Base-by-base conservation (phyloP, 345 rosid species). In the Syzygium aromaticum region DNA sequence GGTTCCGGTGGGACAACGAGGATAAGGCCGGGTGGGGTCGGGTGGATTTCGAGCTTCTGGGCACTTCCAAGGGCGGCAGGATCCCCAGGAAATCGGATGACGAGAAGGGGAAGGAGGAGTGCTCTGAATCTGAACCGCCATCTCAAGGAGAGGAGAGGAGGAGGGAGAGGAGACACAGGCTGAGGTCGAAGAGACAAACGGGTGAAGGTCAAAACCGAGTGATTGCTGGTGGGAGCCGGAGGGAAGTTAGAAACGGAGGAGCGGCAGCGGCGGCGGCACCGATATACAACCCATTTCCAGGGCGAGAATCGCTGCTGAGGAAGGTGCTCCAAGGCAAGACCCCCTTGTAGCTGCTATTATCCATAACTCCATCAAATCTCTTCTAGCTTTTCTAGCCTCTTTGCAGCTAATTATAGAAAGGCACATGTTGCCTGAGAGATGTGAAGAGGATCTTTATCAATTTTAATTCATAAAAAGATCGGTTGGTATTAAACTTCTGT, bases 1-100 rank as follows among this genome's bases (percentile, higher is more conserved):
- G 95, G 85, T 97, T 96, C 78, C 96, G 98, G 86, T 97, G 98
- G 98, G 96, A 97, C 87, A 92, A 93, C 52, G 94, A 93, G 28
- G 96, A 96, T 87, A 93, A 92, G 90, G 89, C 80, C 77, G 97
- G 95, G 67, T 97, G 99, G 98, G 91, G 94, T 12, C 89, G 87
- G 85, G 87, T 97, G 86, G 90, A 95, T 30, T 96, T 94, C 54
- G 94, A 93, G 93, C 93, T 96, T 7, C 77, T 97, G 27, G 99
- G 98, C 38, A 96, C 98, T 1, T 96, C 96, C 27, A 90, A 87
- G 84, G 94, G 98, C 17, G 98, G 95, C 9, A 90, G 96, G 85
- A 94, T 97, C 73, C 99, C 98, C 22, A 95, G 99, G 87, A 67
- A 85, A 51, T 43, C 23, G 54, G 87, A 86, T 91, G 88, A 54